Evolutionary conservation across 306 rosid species (phyloP), one percentile per base, ranked within the genome.

Genomic region (Trifolium repens): DNA sequence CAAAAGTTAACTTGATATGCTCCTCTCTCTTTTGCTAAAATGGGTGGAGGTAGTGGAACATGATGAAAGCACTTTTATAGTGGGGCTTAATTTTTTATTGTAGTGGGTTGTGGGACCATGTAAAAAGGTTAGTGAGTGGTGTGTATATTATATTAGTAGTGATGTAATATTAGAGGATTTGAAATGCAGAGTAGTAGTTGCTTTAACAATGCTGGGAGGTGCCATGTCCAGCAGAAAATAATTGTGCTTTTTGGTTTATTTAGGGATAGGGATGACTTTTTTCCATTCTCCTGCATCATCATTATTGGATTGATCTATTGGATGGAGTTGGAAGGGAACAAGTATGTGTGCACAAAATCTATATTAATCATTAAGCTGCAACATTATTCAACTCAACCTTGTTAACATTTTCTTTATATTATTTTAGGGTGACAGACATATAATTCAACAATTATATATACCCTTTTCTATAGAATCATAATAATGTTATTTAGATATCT

Each of bases 71-170:
- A 71, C 93, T 81, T 87, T 87, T 27, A 64, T 81, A 82, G 92
- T 87, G 93, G 96, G 88, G 78, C 84, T 87, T 79, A 63, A 78
- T 78, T 83, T 86, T 86, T 86, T 69, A 11, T 65, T 73, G 88
- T 86, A 87, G 97, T 94, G 98, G 97, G 88, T 14, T 76, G 91
- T 90, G 98, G 98, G 98, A 82, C 98, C 93, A 85, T 75, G 44
- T 54, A 72, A 84, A 90, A 90, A 71, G 80, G 80, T 67, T 83
- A 52, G n/a, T 13, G 87, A 68, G 67, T 74, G 84, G 90, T 84
- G 82, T 83, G 81, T 83, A 71, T 82, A 59, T 78, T 79, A 69
- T 59, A 74, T 14, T 81, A 73, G 81, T 69, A 73, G 81, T 69
- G 71, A 68, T 79, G 84, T 84, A 81, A 71, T 71, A 43, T 79